Conservation (phyloP, 805 yeast genomes). For the Myxozyma nipponensis region DNA sequence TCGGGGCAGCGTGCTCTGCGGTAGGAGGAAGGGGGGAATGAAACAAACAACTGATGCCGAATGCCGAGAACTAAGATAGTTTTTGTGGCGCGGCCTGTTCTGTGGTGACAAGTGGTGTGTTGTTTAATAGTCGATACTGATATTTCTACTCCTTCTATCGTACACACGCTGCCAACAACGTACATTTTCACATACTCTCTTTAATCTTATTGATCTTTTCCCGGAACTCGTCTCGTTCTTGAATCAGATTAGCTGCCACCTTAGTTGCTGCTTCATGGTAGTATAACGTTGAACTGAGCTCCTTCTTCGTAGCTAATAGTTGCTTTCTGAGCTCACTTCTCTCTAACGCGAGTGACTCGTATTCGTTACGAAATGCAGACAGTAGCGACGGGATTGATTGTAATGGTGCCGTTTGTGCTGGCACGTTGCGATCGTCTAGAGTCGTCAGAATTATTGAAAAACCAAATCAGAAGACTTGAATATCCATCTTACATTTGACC, state of each 20-base stretch:
- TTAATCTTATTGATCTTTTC: slow-evolving; percentile 44
- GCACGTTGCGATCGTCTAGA: slow-evolving; percentile 34
- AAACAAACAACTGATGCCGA: too few relatives aligned
- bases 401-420: slow-evolving; percentile 44
- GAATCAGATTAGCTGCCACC: slow-evolving; percentile 69
- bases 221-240: slow-evolving; percentile 70
- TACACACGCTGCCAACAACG: too few relatives aligned
- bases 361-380: slow-evolving; percentile 74
- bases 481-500: slow-evolving; percentile 31
- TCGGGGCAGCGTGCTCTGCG: too few relatives aligned
- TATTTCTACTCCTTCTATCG: too few relatives aligned
- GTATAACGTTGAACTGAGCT: slow-evolving; percentile 71
- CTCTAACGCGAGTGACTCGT: slow-evolving; percentile 83
- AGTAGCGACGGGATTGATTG: slow-evolving; percentile 76
- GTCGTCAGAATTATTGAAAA: not conserved
- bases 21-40: too few relatives aligned
- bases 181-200: not conserved
- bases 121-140: too few relatives aligned
- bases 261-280: slow-evolving; percentile 87
- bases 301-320: slow-evolving; percentile 59
- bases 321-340: slow-evolving; percentile 74
- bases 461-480: not conserved
- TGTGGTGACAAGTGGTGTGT: too few relatives aligned
- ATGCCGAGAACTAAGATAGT: too few relatives aligned
- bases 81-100: too few relatives aligned